phyloP scores from a whole-genome alignment of 345 rosid species.

The Citrus hindsii region DNA sequence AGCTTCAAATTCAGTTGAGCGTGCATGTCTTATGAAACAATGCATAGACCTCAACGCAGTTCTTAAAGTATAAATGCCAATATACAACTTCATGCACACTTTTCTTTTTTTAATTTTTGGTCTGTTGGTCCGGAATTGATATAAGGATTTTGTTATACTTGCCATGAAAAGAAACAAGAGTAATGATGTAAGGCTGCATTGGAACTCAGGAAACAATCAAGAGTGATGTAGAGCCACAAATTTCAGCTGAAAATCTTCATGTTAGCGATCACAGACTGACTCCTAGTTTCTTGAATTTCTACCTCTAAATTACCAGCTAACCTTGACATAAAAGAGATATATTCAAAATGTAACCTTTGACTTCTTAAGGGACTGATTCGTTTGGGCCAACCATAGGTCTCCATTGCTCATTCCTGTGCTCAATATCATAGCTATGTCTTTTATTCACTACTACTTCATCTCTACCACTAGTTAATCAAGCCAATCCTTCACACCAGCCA shows the following conservation, averaged over 20 bases:
- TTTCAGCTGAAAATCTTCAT: background rate
- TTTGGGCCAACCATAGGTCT: background rate
- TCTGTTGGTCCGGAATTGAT: background rate
- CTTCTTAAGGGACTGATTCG: background rate
- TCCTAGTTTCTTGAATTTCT: background rate
- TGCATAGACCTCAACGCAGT: background rate
- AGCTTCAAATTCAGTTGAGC: background rate
- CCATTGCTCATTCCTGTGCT: background rate
- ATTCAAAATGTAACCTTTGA: background rate
- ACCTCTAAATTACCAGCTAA: background rate
- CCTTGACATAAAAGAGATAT: background rate
- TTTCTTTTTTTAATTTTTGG: background rate
- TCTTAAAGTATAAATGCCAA: background rate
- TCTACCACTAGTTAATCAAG: background rate
- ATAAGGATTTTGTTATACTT: background rate
- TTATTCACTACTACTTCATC: background rate
- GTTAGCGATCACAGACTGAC: background rate
- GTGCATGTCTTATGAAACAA: background rate
- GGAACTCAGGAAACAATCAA: background rate
- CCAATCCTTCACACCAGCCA: background rate
- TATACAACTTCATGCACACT: background rate
- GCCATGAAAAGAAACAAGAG: background rate
- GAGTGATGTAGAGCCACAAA: background rate
- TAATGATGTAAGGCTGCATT: background rate
- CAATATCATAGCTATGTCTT: background rate